phyloP scores from a whole-genome alignment of 2,329 filamentous ascomycete genomes.

The Coleophoma crateriformis region DNA sequence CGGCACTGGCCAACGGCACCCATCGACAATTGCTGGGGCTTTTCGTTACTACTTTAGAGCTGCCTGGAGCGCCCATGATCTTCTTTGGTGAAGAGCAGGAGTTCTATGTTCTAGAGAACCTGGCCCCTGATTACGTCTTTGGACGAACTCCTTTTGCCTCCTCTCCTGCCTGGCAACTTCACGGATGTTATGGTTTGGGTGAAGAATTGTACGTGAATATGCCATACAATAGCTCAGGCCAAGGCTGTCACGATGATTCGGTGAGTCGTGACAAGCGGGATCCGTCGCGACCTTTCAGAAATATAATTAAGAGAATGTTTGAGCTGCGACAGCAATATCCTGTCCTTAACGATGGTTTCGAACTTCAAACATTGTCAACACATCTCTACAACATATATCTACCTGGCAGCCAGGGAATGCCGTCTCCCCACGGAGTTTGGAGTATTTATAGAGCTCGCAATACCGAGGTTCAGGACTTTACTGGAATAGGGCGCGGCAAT shows the following conservation, averaged over 20 bases:
- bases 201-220: constrained; percentile 52
- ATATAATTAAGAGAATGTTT: constrained; percentile 56
- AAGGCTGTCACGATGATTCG: constrained; percentile 49
- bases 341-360: constrained; percentile 53
- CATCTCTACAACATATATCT: constrained; percentile 40
- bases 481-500: constrained; percentile 36
- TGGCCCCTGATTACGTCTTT: constrained; percentile 59
- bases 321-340: constrained; percentile 50
- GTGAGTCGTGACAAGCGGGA: constrained; percentile 50
- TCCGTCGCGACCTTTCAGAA: constrained; percentile 53
- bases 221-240: constrained; percentile 45
- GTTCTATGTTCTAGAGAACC: constrained; percentile 59
- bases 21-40: constrained; percentile 50
- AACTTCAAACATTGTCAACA: constrained; percentile 45
- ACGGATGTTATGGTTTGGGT: constrained; percentile 55
- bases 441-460: constrained; percentile 43
- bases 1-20: constrained; percentile 48
- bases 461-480: constrained; percentile 43
- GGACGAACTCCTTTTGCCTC: constrained; percentile 58
- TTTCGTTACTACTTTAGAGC: constrained; percentile 53
- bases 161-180: constrained; percentile 55
- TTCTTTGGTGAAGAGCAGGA: constrained; percentile 64
- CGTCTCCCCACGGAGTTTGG: constrained; percentile 55
- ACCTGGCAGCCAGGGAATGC: constrained; percentile 46
- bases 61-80: constrained; percentile 55